Conservation (phyloP, 805 yeast genomes). For the Saturnispora zaruensis region DNA sequence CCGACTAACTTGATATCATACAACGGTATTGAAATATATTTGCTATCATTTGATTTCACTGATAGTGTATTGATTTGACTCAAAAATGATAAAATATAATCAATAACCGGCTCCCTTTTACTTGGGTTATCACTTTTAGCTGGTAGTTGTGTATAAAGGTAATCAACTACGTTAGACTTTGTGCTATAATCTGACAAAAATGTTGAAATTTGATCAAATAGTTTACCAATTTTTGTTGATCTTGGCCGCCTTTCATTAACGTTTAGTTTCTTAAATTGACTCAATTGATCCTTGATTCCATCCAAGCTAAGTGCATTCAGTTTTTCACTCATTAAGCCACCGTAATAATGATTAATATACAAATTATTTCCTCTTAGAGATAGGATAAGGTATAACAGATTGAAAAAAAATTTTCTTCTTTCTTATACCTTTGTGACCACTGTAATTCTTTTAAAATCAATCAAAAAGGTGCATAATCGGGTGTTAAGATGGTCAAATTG, state of each 20-base stretch:
- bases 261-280: conserved; percentile 19
- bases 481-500: conserved; percentile 20
- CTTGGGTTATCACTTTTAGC: not conserved
- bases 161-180: conserved; percentile 7
- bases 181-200: conserved; percentile 12
- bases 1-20: conserved; percentile 78
- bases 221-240: conserved; percentile 26
- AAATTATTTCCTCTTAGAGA: not conserved
- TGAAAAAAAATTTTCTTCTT: not conserved
- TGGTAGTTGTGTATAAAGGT: conserved; percentile 6
- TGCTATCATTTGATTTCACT: not conserved
- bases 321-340: not conserved
- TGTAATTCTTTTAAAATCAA: not conserved
- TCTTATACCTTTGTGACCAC: not conserved
- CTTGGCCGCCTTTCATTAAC: conserved; percentile 20
- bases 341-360: not conserved
- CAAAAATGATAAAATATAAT: conserved; percentile 1
- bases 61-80: not conserved
- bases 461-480: not conserved
- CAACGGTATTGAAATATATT: conserved; percentile 57
- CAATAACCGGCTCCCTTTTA: not conserved
- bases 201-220: conserved; percentile 24
- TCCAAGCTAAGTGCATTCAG: conserved; percentile 10
- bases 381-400: not conserved
- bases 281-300: conserved; percentile 19